A percentile compares a stretch with the other conserved stretches of the same genome.
phyloP scores from a whole-genome alignment of 1,284 basidiomycete species.

The Caloboletus inedulis region DNA sequence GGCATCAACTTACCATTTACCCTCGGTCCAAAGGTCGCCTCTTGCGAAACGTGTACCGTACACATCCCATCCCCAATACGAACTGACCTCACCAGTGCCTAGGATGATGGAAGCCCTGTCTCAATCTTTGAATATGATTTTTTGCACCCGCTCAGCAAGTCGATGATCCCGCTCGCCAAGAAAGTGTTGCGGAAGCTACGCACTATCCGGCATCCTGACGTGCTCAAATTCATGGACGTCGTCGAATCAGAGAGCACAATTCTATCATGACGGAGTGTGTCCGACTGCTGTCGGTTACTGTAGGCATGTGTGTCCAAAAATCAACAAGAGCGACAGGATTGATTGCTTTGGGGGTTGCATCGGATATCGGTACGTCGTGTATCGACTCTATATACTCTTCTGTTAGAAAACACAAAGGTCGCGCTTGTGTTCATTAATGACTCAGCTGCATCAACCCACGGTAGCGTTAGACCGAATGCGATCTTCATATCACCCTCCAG shows the following conservation, averaged over 20 bases:
- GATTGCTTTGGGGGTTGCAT: slow-evolving; percentile 93
- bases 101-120: slow-evolving; percentile 86
- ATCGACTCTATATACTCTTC: background rate
- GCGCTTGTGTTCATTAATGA: slow-evolving; percentile 92
- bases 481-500: slow-evolving; percentile 90
- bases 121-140: slow-evolving; percentile 91
- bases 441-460: slow-evolving; percentile 82
- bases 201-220: slow-evolving; percentile 90
- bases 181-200: slow-evolving; percentile 91
- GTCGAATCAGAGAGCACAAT: slow-evolving; percentile 86
- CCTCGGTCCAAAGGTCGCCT: slow-evolving; percentile 72
- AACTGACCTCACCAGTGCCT: slow-evolving; percentile 23
- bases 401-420: slow-evolving; percentile 49
- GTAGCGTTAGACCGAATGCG: slow-evolving; percentile 74
- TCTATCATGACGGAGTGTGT: slow-evolving; percentile 96
- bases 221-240: slow-evolving; percentile 92
- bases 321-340: slow-evolving; percentile 73
- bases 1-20: slow-evolving; percentile 88
- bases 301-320: slow-evolving; percentile 62
- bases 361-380: slow-evolving; percentile 66
- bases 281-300: slow-evolving; percentile 70
- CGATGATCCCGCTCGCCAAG: slow-evolving; percentile 74
- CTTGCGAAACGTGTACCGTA: slow-evolving; percentile 68
- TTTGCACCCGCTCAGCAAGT: slow-evolving; percentile 54
- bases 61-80: slow-evolving; percentile 7